Evolutionary conservation across 768 basidiomycete genomes (phyloP), one percentile per base, ranked within the genome.

Genomic region (Naganishia randhawae): DNA sequence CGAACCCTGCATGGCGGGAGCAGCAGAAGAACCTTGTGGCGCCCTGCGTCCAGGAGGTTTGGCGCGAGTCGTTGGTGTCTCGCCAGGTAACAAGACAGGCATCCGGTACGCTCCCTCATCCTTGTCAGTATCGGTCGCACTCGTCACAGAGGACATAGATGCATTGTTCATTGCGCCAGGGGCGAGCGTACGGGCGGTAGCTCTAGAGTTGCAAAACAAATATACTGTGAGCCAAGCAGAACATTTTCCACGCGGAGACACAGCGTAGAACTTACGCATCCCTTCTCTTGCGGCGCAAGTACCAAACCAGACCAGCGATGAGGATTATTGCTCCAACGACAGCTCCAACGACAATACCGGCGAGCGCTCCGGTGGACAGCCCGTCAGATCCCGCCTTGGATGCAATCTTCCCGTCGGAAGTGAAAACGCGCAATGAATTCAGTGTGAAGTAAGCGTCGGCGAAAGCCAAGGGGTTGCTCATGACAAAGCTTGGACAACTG

Each of bases 391-490:
- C 50, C 2, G 50, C 37, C 13, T 57, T 53, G 29, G 66, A 45
- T 22, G 75, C 72, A 16, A 73, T 52, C 37, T 73, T 57, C 13
- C 76, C 76, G 17, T 61, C 67, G 16, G 73, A 63, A 16, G 73
- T 79, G 76, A 88, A 90, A 17, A 88, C 82, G 35, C 83, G 82
- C 37, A 89, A 76, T 19, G 84, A 83, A 72, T 85, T 85, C 76
- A 90, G 82, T 70, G 85, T 85, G 87, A 88, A 90, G 77, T 86
- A 89, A 1, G 89, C 87, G 19, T 87, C 81, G 13, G 69, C 45
- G 78, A 89, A 89, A 14, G 82, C 83, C 6, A 73, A 67, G 0
- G 89, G 88, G 71, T 86, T 83, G 69, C 85, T 83, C 75, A 85
- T 77, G 33, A 89, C 88, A 71, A 83, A 88, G 69, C 85, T 87